Conservation (phyloP, 768 basidiomycete genomes). For the Phaeotremella fagi region DNA sequence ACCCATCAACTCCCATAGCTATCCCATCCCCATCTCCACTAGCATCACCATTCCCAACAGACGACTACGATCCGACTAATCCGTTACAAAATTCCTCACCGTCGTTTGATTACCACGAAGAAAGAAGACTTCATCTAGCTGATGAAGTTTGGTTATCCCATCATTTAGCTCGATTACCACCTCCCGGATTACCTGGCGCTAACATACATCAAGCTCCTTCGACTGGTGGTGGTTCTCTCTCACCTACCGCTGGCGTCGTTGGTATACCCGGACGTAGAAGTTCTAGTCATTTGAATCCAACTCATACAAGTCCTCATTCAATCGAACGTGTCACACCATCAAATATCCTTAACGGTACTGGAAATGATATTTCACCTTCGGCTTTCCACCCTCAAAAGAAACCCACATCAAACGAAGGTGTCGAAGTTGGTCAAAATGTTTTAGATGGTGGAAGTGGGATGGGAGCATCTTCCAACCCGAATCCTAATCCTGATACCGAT, state of each 20-base stretch:
- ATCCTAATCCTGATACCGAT: no score
- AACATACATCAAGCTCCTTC: constrained; percentile 5
- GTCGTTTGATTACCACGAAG: constrained; percentile 48
- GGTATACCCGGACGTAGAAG: neutral
- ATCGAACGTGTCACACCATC: neutral
- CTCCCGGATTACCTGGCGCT: constrained; percentile 5
- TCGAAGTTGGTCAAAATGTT: constrained; percentile 2
- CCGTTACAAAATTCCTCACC: constrained; percentile 23
- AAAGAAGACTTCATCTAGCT: constrained; percentile 40
- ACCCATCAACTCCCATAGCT: neutral
- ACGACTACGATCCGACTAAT: neutral
- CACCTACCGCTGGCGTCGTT: neutral
- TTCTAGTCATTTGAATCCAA: neutral
- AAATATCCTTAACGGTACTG: neutral
- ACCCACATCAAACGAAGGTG: neutral
- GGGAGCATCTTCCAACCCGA: neutral
- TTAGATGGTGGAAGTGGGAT: constrained; percentile 1
- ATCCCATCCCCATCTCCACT: constrained; percentile 7
- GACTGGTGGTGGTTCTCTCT: neutral
- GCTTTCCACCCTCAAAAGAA: constrained; percentile 9
- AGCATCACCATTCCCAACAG: neutral
- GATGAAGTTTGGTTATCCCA: constrained; percentile 47
- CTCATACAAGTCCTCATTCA: neutral
- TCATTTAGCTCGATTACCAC: constrained; percentile 39
- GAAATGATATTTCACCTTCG: constrained; percentile 8